phyloP scores from a whole-genome alignment of 371 early-diverging fungal species.

The Conidiobolus coronatus region DNA sequence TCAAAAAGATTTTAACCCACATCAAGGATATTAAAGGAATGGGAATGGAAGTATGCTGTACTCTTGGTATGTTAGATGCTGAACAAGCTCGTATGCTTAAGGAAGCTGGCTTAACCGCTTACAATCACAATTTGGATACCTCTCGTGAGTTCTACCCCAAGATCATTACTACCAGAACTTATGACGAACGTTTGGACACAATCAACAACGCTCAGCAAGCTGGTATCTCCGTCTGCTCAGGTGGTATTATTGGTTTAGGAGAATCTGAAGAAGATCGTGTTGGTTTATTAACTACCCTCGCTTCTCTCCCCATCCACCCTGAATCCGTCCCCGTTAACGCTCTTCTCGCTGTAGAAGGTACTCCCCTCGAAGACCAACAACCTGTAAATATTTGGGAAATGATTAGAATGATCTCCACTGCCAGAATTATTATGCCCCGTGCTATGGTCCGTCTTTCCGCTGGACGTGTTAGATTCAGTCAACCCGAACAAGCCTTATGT shows the following conservation, averaged over 20 bases:
- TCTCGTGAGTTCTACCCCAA: slow-evolving; percentile 64
- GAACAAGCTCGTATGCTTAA: slow-evolving; percentile 52
- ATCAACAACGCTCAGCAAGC: slow-evolving; percentile 53
- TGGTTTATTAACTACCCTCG: slow-evolving; percentile 48
- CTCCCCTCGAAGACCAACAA: slow-evolving; percentile 54
- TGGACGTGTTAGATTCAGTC: slow-evolving; percentile 52
- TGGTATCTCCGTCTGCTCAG: slow-evolving; percentile 71
- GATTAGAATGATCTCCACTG: slow-evolving; percentile 70
- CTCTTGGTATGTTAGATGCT: slow-evolving; percentile 62
- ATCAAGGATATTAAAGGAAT: slow-evolving; percentile 62
- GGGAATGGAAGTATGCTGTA: slow-evolving; percentile 84
- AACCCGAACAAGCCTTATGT: slow-evolving; percentile 54
- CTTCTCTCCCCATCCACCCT: slow-evolving; percentile 54
- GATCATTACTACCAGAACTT: slow-evolving; percentile 63
- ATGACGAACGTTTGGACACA: slow-evolving; percentile 59
- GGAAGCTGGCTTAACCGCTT: slow-evolving; percentile 70
- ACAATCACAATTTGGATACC: slow-evolving; percentile 77
- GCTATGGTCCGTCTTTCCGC: slow-evolving; percentile 73
- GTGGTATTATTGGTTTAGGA: slow-evolving; percentile 73
- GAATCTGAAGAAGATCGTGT: slow-evolving; percentile 53
- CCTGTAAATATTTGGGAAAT: slow-evolving; percentile 73
- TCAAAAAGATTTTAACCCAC: slow-evolving; percentile 48
- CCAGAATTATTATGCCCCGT: slow-evolving; percentile 63
- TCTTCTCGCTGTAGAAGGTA: slow-evolving; percentile 58
- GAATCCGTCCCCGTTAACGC: slow-evolving; percentile 71